These are phyloP conservation scores for Spathaspora arborariae DNA, from an alignment of 805 yeast species.

Conservation along the genomic window DNA sequence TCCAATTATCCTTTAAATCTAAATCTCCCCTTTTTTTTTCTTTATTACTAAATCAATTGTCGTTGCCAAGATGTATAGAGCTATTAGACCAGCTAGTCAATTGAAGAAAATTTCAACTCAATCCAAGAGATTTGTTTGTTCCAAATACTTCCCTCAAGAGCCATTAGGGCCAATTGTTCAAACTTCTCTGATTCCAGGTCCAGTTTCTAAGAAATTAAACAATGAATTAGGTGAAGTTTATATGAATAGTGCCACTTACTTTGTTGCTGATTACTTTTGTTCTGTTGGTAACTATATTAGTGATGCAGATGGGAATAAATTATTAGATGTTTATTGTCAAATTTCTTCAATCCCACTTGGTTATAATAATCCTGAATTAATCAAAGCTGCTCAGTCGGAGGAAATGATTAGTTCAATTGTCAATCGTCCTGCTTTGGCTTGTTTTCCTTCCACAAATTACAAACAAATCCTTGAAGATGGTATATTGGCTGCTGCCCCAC, in stretches of 20 bases:
- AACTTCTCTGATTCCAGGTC: constrained; percentile 38
- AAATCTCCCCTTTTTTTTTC: neutral
- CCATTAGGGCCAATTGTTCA: constrained; percentile 28
- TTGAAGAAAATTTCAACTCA: neutral
- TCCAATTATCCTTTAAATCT: neutral
- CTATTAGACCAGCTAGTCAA: neutral
- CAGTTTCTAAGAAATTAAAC: constrained; percentile 26
- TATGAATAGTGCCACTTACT: constrained; percentile 40
- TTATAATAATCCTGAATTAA: constrained; percentile 40
- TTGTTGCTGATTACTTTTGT: constrained; percentile 36
- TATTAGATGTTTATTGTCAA: constrained; percentile 41
- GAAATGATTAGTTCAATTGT: constrained; percentile 40
- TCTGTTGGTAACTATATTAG: constrained; percentile 39
- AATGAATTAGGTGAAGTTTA: constrained; percentile 34
- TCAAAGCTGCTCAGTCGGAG: constrained; percentile 33
- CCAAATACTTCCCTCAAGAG: constrained; percentile 33
- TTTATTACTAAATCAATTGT: neutral
- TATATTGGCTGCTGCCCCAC: constrained; percentile 60
- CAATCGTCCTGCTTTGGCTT: constrained; percentile 43
- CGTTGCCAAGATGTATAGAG: neutral
- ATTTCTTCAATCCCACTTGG: constrained; percentile 43
- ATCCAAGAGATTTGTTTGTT: constrained; percentile 4
- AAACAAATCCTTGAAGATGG: constrained; percentile 45
- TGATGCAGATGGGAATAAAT: constrained; percentile 39
- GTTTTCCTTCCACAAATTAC: constrained; percentile 50